Evolutionary conservation across 148 eudicot species (phyloP).

Genomic region (Polygonum maritimum): DNA sequence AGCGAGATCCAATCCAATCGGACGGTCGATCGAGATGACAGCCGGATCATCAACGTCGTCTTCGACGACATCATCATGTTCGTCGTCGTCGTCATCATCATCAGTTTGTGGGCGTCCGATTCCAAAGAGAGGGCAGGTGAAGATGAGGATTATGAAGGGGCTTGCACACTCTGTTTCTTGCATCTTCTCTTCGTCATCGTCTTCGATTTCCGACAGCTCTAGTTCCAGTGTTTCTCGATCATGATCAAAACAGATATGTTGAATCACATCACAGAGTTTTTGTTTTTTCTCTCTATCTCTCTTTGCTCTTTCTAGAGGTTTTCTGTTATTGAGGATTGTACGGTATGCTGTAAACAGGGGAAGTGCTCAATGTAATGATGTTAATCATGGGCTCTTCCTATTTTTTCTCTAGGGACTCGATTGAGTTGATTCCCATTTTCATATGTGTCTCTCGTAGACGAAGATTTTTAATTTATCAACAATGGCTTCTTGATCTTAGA

Average conservation of each 20-base stretch:
- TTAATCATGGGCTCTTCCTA: not conserved
- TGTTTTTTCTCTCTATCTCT: no score
- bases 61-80: no score
- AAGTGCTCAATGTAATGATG: not conserved
- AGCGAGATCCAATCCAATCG: not conserved
- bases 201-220: not conserved
- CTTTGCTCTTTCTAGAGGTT: no score
- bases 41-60: not conserved
- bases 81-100: not conserved
- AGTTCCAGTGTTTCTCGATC: not conserved
- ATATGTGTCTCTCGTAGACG: not conserved
- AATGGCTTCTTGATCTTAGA: not conserved
- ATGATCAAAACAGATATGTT: not conserved
- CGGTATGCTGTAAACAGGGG: not conserved
- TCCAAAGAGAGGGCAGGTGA: constrained; percentile 31
- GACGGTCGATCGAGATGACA: not conserved
- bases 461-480: not conserved
- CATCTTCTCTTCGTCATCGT: constrained; percentile 9
- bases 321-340: not conserved
- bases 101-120: constrained; percentile 27
- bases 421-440: not conserved
- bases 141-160: constrained; percentile 16
- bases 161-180: constrained; percentile 23
- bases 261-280: no score
- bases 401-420: not conserved